Evolutionary conservation across 345 rosid species (phyloP).

Genomic region (Linum usitatissimum): DNA sequence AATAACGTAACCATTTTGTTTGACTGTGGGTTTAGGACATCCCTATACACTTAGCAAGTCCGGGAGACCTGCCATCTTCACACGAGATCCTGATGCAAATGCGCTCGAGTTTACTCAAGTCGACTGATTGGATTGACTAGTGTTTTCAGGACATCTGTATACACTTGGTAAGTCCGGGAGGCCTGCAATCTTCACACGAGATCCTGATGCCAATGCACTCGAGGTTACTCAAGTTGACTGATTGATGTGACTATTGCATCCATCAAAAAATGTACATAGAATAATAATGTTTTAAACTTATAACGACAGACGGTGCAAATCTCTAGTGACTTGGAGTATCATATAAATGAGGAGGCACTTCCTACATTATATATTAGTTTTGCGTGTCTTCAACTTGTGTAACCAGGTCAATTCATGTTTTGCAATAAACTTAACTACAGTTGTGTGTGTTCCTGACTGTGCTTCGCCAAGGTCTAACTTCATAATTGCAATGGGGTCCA

Average conservation of each 20-base stretch:
- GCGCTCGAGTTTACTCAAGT: constrained; percentile 86
- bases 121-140: constrained; percentile 9
- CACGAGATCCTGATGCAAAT: constrained; percentile 89
- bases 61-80: constrained; percentile 86
- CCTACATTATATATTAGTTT: neutral
- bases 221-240: constrained; percentile 68
- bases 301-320: neutral
- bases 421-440: neutral
- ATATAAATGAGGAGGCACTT: neutral
- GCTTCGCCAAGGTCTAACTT: too few species aligned
- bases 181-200: constrained; percentile 82
- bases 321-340: neutral
- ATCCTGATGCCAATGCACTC: constrained; percentile 91
- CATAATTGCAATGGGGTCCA: too few species aligned
- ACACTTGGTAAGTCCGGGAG: constrained; percentile 79
- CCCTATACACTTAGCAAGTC: constrained; percentile 72
- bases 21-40: constrained; percentile 34
- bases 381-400: neutral
- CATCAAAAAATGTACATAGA: neutral
- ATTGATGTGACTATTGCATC: neutral
- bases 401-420: neutral
- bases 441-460: neutral
- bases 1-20: neutral
- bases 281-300: neutral
- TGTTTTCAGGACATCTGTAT: constrained; percentile 52